A percentile compares a stretch with the other conserved stretches of the same genome.
Evolutionary conservation across 2,329 filamentous ascomycete species (phyloP).

Genomic region (Pezicula carpinea): DNA sequence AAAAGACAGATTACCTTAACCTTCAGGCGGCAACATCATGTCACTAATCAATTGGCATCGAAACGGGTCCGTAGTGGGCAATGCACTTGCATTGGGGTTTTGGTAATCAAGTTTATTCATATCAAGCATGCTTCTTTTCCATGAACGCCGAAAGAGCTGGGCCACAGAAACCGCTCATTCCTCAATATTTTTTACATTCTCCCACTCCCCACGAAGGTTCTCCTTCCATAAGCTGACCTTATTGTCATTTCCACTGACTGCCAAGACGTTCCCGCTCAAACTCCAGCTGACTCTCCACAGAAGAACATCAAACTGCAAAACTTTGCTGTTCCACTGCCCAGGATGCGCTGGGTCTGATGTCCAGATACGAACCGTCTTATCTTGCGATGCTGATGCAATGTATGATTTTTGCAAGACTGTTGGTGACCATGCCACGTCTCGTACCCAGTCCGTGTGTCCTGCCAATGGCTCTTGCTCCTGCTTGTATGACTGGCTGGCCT

Average conservation of each 20-base stretch:
- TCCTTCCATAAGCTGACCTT: constrained; percentile 98
- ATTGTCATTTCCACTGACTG: constrained; percentile 91
- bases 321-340: constrained; percentile 78
- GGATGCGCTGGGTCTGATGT: constrained; percentile 66
- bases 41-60: no score
- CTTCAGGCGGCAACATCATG: no score
- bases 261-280: constrained; percentile 91
- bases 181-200: constrained; percentile 94
- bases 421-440: constrained; percentile 95
- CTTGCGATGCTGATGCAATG: constrained; percentile 91
- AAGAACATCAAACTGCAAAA: constrained; percentile 80
- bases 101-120: background rate
- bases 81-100: background rate
- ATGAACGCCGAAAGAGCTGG: constrained; percentile 1
- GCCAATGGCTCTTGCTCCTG: constrained; percentile 60
- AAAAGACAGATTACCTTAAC: no score
- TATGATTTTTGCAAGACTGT: constrained; percentile 94
- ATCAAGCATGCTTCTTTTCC: constrained; percentile 1
- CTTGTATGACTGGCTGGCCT: constrained; percentile 55
- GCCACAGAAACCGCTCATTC: constrained; percentile 47
- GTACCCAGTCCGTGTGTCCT: constrained; percentile 94
- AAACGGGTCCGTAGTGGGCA: background rate
- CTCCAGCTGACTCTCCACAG: constrained; percentile 98
- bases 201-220: constrained; percentile 93
- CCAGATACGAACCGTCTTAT: constrained; percentile 98